Evolutionary conservation across 1,139 yeast species (phyloP).

Genomic region (Geotrichum histeridarum): DNA sequence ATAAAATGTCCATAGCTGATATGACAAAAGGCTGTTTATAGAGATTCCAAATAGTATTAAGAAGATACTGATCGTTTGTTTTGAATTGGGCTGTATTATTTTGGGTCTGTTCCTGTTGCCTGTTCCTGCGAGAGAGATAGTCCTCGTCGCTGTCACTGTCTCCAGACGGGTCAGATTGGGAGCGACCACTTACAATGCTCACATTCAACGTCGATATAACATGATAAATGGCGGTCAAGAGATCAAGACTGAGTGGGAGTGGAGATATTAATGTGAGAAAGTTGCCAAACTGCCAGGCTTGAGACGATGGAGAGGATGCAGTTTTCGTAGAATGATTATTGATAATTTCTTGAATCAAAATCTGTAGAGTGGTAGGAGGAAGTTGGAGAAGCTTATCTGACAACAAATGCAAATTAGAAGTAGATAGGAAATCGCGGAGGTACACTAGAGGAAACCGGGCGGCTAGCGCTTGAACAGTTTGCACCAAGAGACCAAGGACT

Average conservation of each 20-base stretch:
- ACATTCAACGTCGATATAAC: conserved; percentile 3
- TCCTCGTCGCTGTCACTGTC: conserved; percentile 3
- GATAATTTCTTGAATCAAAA: not conserved
- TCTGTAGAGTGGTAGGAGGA: not conserved
- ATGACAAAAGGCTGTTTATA: conserved; percentile 10
- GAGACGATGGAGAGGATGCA: not conserved
- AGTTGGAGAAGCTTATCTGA: conserved; percentile 1
- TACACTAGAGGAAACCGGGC: conserved; percentile 7
- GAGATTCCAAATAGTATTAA: not conserved
- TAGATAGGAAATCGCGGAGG: conserved; percentile 4
- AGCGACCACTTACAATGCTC: not conserved
- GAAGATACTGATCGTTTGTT: not conserved
- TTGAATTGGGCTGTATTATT: not conserved
- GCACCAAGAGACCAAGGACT: not conserved
- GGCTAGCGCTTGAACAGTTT: not conserved
- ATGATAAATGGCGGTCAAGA: not conserved
- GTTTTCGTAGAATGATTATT: not conserved
- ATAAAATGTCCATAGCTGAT: conserved; percentile 5
- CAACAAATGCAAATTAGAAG: conserved; percentile 3
- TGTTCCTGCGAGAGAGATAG: not conserved
- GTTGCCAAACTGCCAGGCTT: conserved; percentile 14
- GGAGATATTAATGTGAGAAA: conserved; percentile 1
- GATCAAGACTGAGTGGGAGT: not conserved
- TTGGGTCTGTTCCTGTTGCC: conserved; percentile 1
- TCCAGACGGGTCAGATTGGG: not conserved